Evolutionary conservation across 495 filamentous ascomycete genomes (phyloP), one percentile per base, ranked within the genome.

Genomic region (Podospora pseudocomata): DNA sequence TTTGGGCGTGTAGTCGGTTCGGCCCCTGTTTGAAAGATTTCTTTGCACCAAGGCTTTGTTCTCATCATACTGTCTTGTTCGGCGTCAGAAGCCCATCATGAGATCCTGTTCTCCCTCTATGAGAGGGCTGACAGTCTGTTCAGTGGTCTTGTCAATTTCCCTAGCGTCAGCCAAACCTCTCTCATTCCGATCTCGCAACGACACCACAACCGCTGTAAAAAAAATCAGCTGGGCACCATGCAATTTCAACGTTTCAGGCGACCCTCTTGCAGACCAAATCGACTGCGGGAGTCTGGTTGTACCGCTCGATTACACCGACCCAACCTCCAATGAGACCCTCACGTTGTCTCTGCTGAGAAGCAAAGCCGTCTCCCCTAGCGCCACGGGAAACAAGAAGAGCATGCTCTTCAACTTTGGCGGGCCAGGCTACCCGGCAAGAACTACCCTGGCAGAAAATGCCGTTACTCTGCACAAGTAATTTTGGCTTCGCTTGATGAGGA

Each of bases 341-440:
- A 60, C 70, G 7, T 72, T 84, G 15, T 64, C 80, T 44, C 69
- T 84, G 9, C 60, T 79, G 53, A 75, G 65, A 54, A 72, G 80
- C 23, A 66, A 70, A 1, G 78, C 82, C 4, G 65, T 70, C 55
- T 20, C 54, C 7, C 68, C 74, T 49, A 78, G 76, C 0, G 72
- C 73, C 3, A 49, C 39, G 0, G 15, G 5, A 13, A 11, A 49
- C 15, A 78, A 76, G 61, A 81, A 81, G 23, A 81, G 75, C 57
- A 81, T 85, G 32, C 69, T 80, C 39, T 69, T 84, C 72, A 82
- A 84, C 73, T 82, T 82, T 69, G 82, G 82, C 3, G 81, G 81
- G 1, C 81, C 81, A 1, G 82, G 81, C 0, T 71, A 67, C 15
- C 66, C 64, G 9, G 72, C 66, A 19, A 71, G 76, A n/a, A 26